Evolutionary conservation across 371 early-diverging fungal species (phyloP).

Genomic region (Smittium culicis): DNA sequence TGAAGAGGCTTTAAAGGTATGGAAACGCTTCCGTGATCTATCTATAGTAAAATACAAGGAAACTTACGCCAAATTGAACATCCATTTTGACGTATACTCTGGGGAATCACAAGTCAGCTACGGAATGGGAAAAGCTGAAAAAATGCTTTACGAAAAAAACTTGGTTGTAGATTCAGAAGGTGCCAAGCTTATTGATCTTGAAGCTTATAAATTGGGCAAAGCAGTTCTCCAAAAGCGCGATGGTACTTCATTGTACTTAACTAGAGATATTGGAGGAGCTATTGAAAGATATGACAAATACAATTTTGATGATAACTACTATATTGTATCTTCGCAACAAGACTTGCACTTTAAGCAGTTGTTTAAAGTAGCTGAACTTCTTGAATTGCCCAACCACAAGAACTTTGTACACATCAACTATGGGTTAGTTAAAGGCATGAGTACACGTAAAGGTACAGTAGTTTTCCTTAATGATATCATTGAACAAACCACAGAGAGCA

Average conservation of each 20-base stretch:
- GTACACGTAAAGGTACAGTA: slow-evolving; percentile 94
- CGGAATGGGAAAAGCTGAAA: slow-evolving; percentile 62
- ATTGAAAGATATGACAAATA: slow-evolving; percentile 80
- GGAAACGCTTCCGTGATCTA: slow-evolving; percentile 86
- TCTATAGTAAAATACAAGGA: slow-evolving; percentile 91
- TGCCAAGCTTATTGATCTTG: slow-evolving; percentile 76
- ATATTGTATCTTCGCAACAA: slow-evolving; percentile 94
- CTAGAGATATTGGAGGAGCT: slow-evolving; percentile 98
- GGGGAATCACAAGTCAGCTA: slow-evolving; percentile 94
- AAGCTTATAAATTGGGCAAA: slow-evolving; percentile 64
- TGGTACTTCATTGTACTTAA: slow-evolving; percentile 94
- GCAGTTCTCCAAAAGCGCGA: slow-evolving; percentile 89
- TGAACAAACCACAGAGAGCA: slow-evolving; percentile 73
- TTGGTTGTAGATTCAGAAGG: slow-evolving; percentile 68
- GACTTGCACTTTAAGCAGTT: slow-evolving; percentile 93
- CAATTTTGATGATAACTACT: slow-evolving; percentile 89
- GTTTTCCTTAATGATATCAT: slow-evolving; percentile 98
- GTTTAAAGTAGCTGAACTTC: slow-evolving; percentile 78
- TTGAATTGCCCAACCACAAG: slow-evolving; percentile 66
- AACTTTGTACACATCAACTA: slow-evolving; percentile 87
- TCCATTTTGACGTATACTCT: slow-evolving; percentile 94
- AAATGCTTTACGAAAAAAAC: slow-evolving; percentile 50
- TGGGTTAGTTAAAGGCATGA: slow-evolving; percentile 97
- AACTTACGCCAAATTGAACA: slow-evolving; percentile 85
- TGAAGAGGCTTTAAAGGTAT: slow-evolving; percentile 63